Evolutionary conservation across 2,329 filamentous ascomycete species (phyloP), one percentile per base, ranked within the genome.

Genomic region (Aureobasidium vineae): DNA sequence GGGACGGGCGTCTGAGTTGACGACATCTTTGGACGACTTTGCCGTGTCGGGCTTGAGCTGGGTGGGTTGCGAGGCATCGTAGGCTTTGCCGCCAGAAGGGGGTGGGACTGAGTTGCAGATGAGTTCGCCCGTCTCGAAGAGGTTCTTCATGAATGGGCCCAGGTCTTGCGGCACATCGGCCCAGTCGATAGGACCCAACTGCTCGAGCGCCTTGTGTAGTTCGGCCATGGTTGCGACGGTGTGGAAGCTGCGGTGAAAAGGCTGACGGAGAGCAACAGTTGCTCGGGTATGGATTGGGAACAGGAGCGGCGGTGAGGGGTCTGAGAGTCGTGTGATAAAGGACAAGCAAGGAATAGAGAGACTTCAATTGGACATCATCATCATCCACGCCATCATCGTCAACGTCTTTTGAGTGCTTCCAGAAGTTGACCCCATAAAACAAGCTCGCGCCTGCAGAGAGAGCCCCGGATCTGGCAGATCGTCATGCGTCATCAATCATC

Each of bases 81-180:
- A 74, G 74, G 77, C 70, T 70, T 75, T 72, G 79, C 80, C 75
- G 77, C 78, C 78, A 8, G 83, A 77, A 3, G 83, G 78, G 13
- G 82, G 82, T 3, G 92, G 92, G 1, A 96, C 85, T 6, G 91
- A 94, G 73, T 93, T 90, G 71, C 90, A 81, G 66, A 96, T 84
- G 21, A 88, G 80, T 72, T 92, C 88, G 23, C 87, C 86, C 68
- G 89, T 76, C n/a, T 76, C 68, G 71, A 83, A 79, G 61, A 77
- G 74, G 5, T 77, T 71, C 41, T 73, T 71, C 53, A 83, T 72
- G 70, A 78, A 83, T 43, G 70, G 66, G 11, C 73, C 63, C 33
- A 83, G 78, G 67, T 79, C 73, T 61, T 76, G 73, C 23, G 81
- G 81, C 36, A 83, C 73, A 36, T 82, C 79, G 69, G 71, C 70